phyloP scores from a whole-genome alignment of 176 grass and related monocot species.

The Zoysia pacifica region DNA sequence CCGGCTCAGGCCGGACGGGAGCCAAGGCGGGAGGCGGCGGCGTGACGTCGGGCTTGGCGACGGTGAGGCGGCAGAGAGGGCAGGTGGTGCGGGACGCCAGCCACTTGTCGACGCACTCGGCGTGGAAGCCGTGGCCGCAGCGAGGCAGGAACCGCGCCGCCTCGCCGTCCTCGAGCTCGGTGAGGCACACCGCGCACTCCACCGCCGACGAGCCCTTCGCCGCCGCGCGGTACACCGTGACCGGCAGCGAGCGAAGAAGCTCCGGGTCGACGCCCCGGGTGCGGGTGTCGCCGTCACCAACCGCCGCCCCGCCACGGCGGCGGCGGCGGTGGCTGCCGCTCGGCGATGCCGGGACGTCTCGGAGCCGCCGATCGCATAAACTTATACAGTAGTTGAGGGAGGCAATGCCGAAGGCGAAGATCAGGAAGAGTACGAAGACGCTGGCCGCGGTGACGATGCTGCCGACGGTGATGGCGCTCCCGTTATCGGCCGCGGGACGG shows the following conservation, averaged over 20 bases:
- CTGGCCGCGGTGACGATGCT: not conserved
- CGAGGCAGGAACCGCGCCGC: slow-evolving; percentile 47
- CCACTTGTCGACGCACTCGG: slow-evolving; percentile 53
- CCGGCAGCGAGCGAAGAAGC: slow-evolving; percentile 47
- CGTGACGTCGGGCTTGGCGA: slow-evolving; percentile 43
- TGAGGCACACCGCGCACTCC: slow-evolving; percentile 65
- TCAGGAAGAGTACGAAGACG: slow-evolving; percentile 22
- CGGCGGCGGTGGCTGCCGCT: not conserved
- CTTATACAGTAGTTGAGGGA: slow-evolving; percentile 23
- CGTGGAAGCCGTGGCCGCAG: slow-evolving; percentile 76
- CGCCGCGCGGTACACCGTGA: slow-evolving; percentile 40
- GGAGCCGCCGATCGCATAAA: not conserved
- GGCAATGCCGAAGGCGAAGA: slow-evolving; percentile 32
- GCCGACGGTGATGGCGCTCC: not conserved
- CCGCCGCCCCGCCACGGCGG: not conserved
- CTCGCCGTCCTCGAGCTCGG: slow-evolving; percentile 68
- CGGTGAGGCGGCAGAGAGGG: slow-evolving; percentile 65
- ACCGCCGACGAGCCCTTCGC: slow-evolving; percentile 24
- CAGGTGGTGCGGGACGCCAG: slow-evolving; percentile 58
- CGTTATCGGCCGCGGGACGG: not conserved
- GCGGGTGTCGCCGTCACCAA: no score
- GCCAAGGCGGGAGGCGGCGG: not conserved
- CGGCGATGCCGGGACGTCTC: not conserved
- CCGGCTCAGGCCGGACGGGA: slow-evolving; percentile 46
- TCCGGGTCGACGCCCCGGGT: slow-evolving; percentile 24